Evolutionary conservation across 192 early-diverging fungal genomes (phyloP), one percentile per base, ranked within the genome.

Genomic region (Gryganskiella cystojenkinii): DNA sequence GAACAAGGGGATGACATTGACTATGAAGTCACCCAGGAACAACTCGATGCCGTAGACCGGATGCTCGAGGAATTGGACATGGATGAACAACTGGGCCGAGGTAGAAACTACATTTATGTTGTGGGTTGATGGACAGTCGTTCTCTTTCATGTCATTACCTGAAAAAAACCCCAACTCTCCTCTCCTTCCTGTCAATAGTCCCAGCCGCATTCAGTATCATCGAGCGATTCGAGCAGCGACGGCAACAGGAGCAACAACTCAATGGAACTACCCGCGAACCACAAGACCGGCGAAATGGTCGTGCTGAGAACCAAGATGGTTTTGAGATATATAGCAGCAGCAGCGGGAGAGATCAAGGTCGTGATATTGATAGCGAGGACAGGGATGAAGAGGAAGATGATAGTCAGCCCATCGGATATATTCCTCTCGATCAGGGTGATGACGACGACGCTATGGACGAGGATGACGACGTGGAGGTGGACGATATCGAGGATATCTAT

Each of bases 41-140:
- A 78, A 17, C 40, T 78, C 3, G 74, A 78, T 64, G 74, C 74
- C 22, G 74, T 78, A 22, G 74, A 78, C 61, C 54, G 74, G 56
- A 68, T 78, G 74, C 61, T 78, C 3, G 74, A 67, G 15, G 74
- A 78, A 37, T 19, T 78, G 20, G 74, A 69, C 56, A 33, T 78
- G 53, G 74, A 78, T 45, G 74, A 78, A 20, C 37, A 47, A 33
- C 53, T 69, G 34, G 74, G 58, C 37, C 49, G 61, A 78, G 74
- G 74, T 78, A 68, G n/a, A n/a, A n/a, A 49, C 20, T 6, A 49
- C 45, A 14, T 62, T 51, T 34, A 9, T 25, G 14, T 31, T 31
- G 3, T 47, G 1, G 13, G 15, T 63, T n/a, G 3, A 0, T 28
- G 8, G n/a, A n/a, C n/a, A n/a, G n/a, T 47, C 7, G 43, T 46